These are phyloP conservation scores for Ophiobolus disseminans DNA, from an alignment of 2,329 filamentous ascomycete species.

Conservation along the genomic window DNA sequence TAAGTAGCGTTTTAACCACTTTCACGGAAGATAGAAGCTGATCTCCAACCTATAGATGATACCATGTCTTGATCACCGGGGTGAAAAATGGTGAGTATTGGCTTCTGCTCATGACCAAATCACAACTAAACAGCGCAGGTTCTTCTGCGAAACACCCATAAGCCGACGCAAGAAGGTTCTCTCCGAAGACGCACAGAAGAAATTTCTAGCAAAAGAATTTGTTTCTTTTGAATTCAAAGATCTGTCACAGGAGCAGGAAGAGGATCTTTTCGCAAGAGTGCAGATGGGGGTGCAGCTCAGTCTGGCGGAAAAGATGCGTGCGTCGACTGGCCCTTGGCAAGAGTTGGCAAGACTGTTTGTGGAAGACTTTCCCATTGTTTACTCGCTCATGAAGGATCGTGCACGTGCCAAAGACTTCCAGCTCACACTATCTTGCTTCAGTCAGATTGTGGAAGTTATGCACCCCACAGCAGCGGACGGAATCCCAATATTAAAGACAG, in stretches of 20 bases:
- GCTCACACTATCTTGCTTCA: slow-evolving; percentile 44
- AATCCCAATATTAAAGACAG: slow-evolving; percentile 33
- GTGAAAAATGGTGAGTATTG: slow-evolving; percentile 51
- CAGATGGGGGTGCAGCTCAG: slow-evolving; percentile 56
- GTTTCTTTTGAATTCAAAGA: slow-evolving; percentile 54
- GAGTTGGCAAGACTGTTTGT: slow-evolving; percentile 53
- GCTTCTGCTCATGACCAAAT: too few species aligned
- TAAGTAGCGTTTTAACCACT: too few species aligned
- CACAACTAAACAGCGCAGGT: slow-evolving; percentile 27
- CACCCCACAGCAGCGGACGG: slow-evolving; percentile 32
- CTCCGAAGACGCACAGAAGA: slow-evolving; percentile 41
- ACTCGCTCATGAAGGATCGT: slow-evolving; percentile 35
- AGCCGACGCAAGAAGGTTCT: slow-evolving; percentile 41
- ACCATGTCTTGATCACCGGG: slow-evolving; percentile 51
- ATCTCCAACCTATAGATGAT: too few species aligned
- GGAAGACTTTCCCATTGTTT: slow-evolving; percentile 51
- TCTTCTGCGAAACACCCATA: slow-evolving; percentile 24
- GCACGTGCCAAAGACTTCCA: slow-evolving; percentile 44
- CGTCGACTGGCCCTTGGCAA: slow-evolving; percentile 56
- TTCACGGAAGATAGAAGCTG: too few species aligned
- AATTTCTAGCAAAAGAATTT: slow-evolving; percentile 52
- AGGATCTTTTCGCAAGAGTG: slow-evolving; percentile 58
- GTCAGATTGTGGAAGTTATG: slow-evolving; percentile 47
- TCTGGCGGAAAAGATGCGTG: slow-evolving; percentile 56
- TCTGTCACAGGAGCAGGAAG: slow-evolving; percentile 52